phyloP scores from a whole-genome alignment of 2,329 filamentous ascomycete species.

The Alternaria tenuissima region DNA sequence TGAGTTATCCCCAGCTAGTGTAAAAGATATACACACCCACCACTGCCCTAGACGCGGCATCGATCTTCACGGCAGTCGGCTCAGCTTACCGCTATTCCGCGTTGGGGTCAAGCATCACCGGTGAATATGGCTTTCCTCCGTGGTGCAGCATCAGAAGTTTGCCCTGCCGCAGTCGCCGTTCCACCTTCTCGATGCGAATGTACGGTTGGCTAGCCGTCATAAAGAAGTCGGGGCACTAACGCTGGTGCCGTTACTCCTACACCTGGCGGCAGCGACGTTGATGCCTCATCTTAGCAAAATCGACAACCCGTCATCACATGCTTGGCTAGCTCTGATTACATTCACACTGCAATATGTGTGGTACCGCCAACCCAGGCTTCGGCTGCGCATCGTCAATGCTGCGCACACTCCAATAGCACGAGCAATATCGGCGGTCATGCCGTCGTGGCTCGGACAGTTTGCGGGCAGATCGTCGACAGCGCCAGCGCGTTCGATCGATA shows the following conservation, averaged over 20 bases:
- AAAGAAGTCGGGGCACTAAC: slow-evolving; percentile 12
- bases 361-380: slow-evolving; percentile 34
- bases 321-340: not conserved
- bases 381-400: slow-evolving; percentile 41
- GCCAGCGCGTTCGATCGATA: slow-evolving; percentile 41
- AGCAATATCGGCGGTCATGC: slow-evolving; percentile 38
- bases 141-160: slow-evolving; percentile 12
- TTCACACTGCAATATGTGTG: slow-evolving; percentile 24
- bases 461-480: slow-evolving; percentile 45
- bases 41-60: slow-evolving; percentile 29
- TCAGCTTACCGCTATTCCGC: slow-evolving; percentile 42
- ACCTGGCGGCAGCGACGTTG: not conserved
- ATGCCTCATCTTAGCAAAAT: slow-evolving; percentile 1
- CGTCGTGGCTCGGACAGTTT: slow-evolving; percentile 44
- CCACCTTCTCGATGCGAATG: slow-evolving; percentile 19
- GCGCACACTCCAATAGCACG: slow-evolving; percentile 19
- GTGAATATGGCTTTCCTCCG: slow-evolving; percentile 8
- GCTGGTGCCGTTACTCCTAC: slow-evolving; percentile 5
- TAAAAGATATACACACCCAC: slow-evolving; percentile 30
- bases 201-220: slow-evolving; percentile 8
- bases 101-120: slow-evolving; percentile 29
- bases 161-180: slow-evolving; percentile 16
- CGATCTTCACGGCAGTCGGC: slow-evolving; percentile 34
- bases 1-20: slow-evolving; percentile 31
- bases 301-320: slow-evolving; percentile 4